A percentile compares a stretch with the other conserved stretches of the same genome.
phyloP scores from a whole-genome alignment of 331 rosid genomes.

The Malus hybrid region DNA sequence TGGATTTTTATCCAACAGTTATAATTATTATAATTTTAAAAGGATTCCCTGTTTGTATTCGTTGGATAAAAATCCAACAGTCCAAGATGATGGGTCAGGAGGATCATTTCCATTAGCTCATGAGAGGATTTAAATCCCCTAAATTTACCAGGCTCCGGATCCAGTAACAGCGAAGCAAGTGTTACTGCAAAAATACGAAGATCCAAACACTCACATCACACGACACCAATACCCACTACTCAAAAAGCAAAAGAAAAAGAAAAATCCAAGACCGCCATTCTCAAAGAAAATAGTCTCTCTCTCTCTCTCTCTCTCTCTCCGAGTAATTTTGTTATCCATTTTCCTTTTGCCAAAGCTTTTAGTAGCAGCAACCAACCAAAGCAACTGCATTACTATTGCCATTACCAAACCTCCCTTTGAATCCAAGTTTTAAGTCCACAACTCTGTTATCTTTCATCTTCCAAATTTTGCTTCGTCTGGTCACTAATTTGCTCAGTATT shows the following conservation, averaged over 20 bases:
- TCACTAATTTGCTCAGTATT: conserved; percentile 9
- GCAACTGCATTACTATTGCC: neutral
- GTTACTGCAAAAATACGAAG: neutral
- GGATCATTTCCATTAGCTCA: too few relatives aligned
- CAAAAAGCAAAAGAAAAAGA: neutral
- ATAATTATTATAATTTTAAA: too few relatives aligned
- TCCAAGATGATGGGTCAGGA: too few relatives aligned
- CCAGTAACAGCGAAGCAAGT: neutral
- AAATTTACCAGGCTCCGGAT: too few relatives aligned
- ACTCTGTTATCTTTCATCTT: conserved; percentile 22
- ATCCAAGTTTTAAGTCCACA: conserved; percentile 50
- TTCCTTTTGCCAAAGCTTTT: neutral
- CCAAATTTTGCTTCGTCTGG: conserved; percentile 7
- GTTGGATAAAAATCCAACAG: too few relatives aligned
- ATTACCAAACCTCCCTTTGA: conserved; percentile 55
- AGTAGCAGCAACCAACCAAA: neutral
- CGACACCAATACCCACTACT: neutral
- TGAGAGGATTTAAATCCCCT: too few relatives aligned
- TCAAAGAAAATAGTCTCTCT: neutral
- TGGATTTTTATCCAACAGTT: too few relatives aligned
- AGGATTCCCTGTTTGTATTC: too few relatives aligned
- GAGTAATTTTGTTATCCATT: conserved; percentile 12
- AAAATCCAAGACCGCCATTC: neutral
- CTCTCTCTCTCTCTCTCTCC: neutral
- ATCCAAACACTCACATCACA: neutral